Conservation (phyloP, 1,139 yeast genomes). For the Insectozyma bohioensis region DNA sequence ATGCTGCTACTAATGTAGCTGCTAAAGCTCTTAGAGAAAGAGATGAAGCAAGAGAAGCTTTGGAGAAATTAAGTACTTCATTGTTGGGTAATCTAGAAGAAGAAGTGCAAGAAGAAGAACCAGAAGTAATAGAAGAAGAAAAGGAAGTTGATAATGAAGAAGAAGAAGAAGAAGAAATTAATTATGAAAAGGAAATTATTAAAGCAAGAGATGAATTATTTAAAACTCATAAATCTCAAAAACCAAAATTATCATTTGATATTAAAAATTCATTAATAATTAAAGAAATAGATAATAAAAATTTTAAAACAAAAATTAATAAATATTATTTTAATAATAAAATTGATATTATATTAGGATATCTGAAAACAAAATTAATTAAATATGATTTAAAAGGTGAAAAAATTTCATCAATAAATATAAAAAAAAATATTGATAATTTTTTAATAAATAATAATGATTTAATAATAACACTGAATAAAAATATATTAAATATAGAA, state of each 20-base stretch:
- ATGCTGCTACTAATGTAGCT: slow-evolving; percentile 88
- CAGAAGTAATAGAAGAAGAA: slow-evolving; percentile 6
- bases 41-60: slow-evolving; percentile 66
- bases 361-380: slow-evolving; percentile 2
- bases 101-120: too few relatives aligned
- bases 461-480: slow-evolving; percentile 1
- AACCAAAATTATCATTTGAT: slow-evolving; percentile 30
- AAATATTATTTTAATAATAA: slow-evolving; percentile 3
- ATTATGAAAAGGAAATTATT: slow-evolving; percentile 17
- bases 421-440: background rate
- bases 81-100: slow-evolving; percentile 4
- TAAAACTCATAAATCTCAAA: slow-evolving; percentile 42
- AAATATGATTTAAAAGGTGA: slow-evolving; percentile 2
- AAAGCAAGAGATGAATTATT: slow-evolving; percentile 40
- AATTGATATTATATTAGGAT: slow-evolving; percentile 2
- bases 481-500: background rate
- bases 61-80: slow-evolving; percentile 46
- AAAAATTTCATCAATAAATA: background rate
- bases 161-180: background rate
- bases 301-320: background rate
- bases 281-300: background rate
- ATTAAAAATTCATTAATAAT: slow-evolving; percentile 14
- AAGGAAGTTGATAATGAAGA: slow-evolving; percentile 7
- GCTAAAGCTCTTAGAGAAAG: slow-evolving; percentile 70
- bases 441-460: slow-evolving; percentile 3